Conservation (phyloP, 2,329 filamentous ascomycete genomes). For the Ophiostoma ulmi region DNA sequence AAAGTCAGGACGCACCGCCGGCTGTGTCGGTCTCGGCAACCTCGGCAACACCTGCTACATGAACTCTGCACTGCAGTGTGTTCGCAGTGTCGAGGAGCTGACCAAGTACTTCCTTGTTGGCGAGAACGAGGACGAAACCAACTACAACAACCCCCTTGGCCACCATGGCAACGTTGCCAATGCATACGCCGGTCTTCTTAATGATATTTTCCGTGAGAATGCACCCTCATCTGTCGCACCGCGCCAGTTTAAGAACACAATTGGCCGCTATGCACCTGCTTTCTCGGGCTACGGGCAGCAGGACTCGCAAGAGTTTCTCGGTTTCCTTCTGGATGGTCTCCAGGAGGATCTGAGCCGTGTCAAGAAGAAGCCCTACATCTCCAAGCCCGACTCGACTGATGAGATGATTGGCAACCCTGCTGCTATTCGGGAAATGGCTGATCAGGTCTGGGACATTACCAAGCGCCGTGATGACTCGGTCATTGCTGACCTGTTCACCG, state of each 20-base stretch:
- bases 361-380: constrained; percentile 92
- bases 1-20: constrained; percentile 64
- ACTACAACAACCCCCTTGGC: constrained; percentile 76
- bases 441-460: constrained; percentile 87
- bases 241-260: constrained; percentile 71
- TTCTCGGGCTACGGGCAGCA: constrained; percentile 96
- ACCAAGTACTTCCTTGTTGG: constrained; percentile 82
- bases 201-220: constrained; percentile 69
- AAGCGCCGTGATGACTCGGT: constrained; percentile 90
- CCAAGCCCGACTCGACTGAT: constrained; percentile 96
- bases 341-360: constrained; percentile 95
- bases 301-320: constrained; percentile 94
- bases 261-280: constrained; percentile 74
- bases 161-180: constrained; percentile 83
- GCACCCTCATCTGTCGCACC: constrained; percentile 67
- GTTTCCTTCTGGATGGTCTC: constrained; percentile 87
- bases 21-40: constrained; percentile 80
- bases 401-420: constrained; percentile 81
- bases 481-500: constrained; percentile 90
- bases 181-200: constrained; percentile 70
- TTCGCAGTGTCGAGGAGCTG: constrained; percentile 87
- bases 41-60: constrained; percentile 98
- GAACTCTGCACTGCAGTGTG: constrained; percentile 94
- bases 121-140: constrained; percentile 74
- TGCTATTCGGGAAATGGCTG: constrained; percentile 77